Base-by-base conservation (phyloP, 176 grass and related monocot species). In the Tillandsia leiboldiana region DNA sequence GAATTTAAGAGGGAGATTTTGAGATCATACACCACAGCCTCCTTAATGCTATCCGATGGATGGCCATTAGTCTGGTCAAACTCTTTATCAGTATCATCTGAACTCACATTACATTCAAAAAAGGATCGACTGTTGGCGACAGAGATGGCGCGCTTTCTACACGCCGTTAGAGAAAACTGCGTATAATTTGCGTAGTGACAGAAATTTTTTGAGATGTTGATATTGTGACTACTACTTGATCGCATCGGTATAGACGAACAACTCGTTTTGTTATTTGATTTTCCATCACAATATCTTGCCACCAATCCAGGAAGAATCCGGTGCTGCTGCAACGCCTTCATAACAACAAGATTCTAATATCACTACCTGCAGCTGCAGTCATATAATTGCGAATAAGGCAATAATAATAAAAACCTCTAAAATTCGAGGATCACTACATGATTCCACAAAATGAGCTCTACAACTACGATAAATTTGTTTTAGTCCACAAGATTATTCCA, bases 21-120 rank as follows among this genome's bases (percentile, higher is more conserved):
- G 33, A 76, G 57, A 71, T 65, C 87, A 83, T 77, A 83, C 87
- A n/a, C 49, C 12, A 79, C 17, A 13, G 56, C 3, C 10, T 73
- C 67, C 26, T 77, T 73, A 15, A 65, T 84, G 8, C 13, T 69
- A 73, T 66, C 26, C 12, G 65, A 75, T 42, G 66, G 64, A 26
- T n/a, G 53, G 9, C 73, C 90, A 76, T 85, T 73, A 56, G 68
- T 65, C 66, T 22, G 23, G 63, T 22, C 71, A 3, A 51, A 70
- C 67, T 17, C 65, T 54, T 47, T 49, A 63, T 71, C 70, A 29
- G 26, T 29, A 66, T 82, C 61, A 28, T 79, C 57, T 42, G 75
- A 49, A 59, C 69, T 59, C 27, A 63, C 75, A 48, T 65, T 53
- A 77, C 52, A 76, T 12, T 78, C 74, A 63, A 82, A 87, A 70